Base-by-base conservation (phyloP, 78 protist genomes). In the Dictyostelium firmibasis region DNA sequence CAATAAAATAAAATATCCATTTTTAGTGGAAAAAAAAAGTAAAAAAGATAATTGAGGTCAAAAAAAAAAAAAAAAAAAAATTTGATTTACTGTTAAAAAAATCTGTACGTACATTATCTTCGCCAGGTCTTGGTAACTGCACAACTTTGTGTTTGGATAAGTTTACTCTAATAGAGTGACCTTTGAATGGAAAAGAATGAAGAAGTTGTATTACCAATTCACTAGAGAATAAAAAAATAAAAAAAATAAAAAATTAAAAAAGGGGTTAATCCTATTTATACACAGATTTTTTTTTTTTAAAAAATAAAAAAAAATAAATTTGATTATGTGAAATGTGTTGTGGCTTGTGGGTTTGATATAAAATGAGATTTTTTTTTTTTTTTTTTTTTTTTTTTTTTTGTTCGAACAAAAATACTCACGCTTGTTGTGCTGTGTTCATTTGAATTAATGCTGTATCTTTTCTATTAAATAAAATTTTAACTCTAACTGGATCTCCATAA, bases 391-490 rank as follows among this genome's bases (percentile, higher is more conserved):
- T n/a, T n/a, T n/a, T n/a, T n/a, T n/a, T n/a, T n/a, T n/a, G n/a
- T n/a, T n/a, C n/a, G n/a, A n/a, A n/a, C n/a, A 6, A 25, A 25
- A 78, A 27, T 69, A 69, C 82, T 18, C 79, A 62, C 94, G 98
- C 97, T 76, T 96, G 97, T 43, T 85, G 81, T 44, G 91, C 43
- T 6, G 79, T 25, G 27, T 62, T 29, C 85, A 95, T 64, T 89
- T 97, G 98, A 43, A 97, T 85, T 27, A 97, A 81, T 1, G 98
- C 98, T 8, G 98, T 84, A 86, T 96, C 97, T 41, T 86, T 84
- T 85, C 86, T 85, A 82, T 91, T 96, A 85, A 50, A 97, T 78
- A 96, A 85, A 36, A 97, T 97, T 75, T 97, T 97, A 18, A 97
- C 97, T 7, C 97, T 81, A 60, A 88, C 23, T 33, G 97, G 97